phyloP scores from a whole-genome alignment of 176 grass and related monocot genomes.

The Oryza coarctata region DNA sequence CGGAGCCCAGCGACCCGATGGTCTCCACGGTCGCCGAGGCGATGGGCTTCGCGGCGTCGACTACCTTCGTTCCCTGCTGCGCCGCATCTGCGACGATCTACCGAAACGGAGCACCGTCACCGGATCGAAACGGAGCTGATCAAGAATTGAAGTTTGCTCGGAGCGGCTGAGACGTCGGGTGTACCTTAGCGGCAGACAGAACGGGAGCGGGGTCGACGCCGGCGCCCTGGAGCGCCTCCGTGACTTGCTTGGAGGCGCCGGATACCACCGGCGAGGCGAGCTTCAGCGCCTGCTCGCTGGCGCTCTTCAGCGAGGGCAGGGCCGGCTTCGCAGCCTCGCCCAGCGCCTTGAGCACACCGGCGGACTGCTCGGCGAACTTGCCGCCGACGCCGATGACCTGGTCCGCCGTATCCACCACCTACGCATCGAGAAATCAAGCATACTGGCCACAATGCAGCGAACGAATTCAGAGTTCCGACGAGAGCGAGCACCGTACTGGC shows the following conservation, averaged over 20 bases:
- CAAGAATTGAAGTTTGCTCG: neutral
- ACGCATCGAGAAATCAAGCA: neutral
- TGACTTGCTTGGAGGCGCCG: slow-evolving; percentile 64
- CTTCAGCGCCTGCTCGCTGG: slow-evolving; percentile 71
- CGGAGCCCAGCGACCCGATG: slow-evolving; percentile 54
- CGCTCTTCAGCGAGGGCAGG: slow-evolving; percentile 65
- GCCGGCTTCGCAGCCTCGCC: slow-evolving; percentile 65
- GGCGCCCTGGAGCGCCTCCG: slow-evolving; percentile 63
- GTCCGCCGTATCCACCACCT: slow-evolving; percentile 77
- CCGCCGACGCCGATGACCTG: slow-evolving; percentile 47
- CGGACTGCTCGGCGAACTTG: slow-evolving; percentile 44
- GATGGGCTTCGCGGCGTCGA: slow-evolving; percentile 83
- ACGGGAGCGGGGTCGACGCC: slow-evolving; percentile 76
- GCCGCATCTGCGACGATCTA: slow-evolving; percentile 72
- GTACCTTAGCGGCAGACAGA: slow-evolving; percentile 69
- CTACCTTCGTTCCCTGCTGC: slow-evolving; percentile 59
- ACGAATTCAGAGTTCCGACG: neutral
- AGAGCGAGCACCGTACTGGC: neutral
- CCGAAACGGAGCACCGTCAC: slow-evolving; percentile 32
- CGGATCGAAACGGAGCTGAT: neutral
- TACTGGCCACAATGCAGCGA: neutral
- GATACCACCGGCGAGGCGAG: slow-evolving; percentile 71
- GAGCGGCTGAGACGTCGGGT: neutral
- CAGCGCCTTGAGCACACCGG: slow-evolving; percentile 48
- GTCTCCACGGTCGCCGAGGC: slow-evolving; percentile 67